Evolutionary conservation across 2,329 filamentous ascomycete genomes (phyloP), one percentile per base, ranked within the genome.

Genomic region (Coleophoma crateriformis): DNA sequence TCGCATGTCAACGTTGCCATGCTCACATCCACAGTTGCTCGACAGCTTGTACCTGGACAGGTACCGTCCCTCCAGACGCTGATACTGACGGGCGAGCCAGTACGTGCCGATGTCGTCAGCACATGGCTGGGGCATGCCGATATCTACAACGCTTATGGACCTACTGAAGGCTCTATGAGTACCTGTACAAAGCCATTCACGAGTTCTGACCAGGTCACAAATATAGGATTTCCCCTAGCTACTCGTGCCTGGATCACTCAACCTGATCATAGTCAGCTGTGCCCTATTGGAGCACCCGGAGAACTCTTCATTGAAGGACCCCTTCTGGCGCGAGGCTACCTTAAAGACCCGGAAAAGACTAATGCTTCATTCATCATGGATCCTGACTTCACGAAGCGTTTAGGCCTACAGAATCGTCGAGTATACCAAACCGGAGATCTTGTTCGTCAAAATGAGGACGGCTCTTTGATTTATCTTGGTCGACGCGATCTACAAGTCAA

Each of bases 401-500:
- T 44, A 44, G 41, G 41, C 20, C n/a, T 44, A 44, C 19, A 32
- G 27, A 33, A 44, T 44, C 41, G 41, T 44, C 41, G 41, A 44
- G 41, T 44, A 5, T 96, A 96, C 62, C 81, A 89, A 12, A 67
- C 65, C 0, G 66, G 66, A 7, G 66, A 67, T 38, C 52, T 67
- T 19, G 63, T 63, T 6, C 55, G 81, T 34, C 68, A 83, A 39
- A 63, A 83, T 22, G 68, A 79, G 44, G 77, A 85, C 57, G 72
- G 71, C 10, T 76, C 75, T 14, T 79, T 84, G 53, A 74, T 79
- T 33, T 85, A 84, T 61, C 65, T 82, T 42, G 81, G 82, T 11
- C 74, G 82, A 14, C 75, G 76, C 42, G 82, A 85, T 58, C 78
- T 81, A 33, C 82, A 85, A 63, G 75, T 83, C 50, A 85, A 85